Conservation (phyloP, 1,284 basidiomycete genomes). For the Irpex sp. region DNA sequence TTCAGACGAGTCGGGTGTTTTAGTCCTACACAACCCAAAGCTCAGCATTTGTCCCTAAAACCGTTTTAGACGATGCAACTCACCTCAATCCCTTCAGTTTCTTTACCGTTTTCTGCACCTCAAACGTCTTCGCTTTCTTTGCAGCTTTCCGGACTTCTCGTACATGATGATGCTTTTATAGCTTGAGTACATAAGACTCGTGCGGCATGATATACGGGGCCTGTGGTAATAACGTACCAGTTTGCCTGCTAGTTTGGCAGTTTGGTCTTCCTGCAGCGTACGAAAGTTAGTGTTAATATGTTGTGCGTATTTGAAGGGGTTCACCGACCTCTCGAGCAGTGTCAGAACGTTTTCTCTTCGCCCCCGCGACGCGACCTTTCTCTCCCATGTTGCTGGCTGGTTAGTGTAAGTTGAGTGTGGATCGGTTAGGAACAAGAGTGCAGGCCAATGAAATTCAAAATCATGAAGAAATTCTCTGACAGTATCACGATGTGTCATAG, state of each 20-base stretch:
- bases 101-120: slow-evolving; percentile 81
- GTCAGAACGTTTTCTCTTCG: background rate
- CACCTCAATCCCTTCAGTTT: slow-evolving; percentile 71
- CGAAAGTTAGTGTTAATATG: background rate
- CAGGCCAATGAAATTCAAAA: background rate
- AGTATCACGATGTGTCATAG: too few relatives aligned
- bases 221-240: slow-evolving; percentile 28
- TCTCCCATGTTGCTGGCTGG: background rate
- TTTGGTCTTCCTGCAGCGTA: slow-evolving; percentile 28
- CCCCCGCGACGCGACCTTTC: background rate
- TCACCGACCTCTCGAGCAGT: background rate
- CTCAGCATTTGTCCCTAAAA: background rate
- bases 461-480: background rate
- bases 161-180: slow-evolving; percentile 53
- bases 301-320: background rate
- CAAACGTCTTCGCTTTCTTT: slow-evolving; percentile 81
- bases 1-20: slow-evolving; percentile 33
- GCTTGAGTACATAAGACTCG: slow-evolving; percentile 11
- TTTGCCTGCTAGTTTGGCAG: slow-evolving; percentile 30
- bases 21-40: slow-evolving; percentile 30
- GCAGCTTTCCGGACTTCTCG: slow-evolving; percentile 64
- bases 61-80: slow-evolving; percentile 12
- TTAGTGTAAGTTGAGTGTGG: background rate
- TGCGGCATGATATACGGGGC: slow-evolving; percentile 25
- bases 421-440: background rate